Conservation (phyloP, 768 basidiomycete genomes). For the Lentinula lateritia region DNA sequence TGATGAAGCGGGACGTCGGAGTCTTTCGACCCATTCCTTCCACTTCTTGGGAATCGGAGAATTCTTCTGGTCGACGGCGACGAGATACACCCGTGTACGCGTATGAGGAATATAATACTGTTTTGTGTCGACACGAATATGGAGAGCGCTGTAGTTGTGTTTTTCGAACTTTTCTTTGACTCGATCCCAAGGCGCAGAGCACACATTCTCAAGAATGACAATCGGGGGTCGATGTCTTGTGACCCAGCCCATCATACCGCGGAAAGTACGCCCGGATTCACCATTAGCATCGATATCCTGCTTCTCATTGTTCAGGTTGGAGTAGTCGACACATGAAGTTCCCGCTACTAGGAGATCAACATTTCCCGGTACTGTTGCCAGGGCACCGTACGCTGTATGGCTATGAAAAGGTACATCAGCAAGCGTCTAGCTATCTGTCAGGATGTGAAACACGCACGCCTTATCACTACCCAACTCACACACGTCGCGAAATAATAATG, state of each 20-base stretch:
- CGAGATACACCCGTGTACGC: slow-evolving; percentile 81
- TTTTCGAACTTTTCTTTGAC: slow-evolving; percentile 75
- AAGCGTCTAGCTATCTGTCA: background rate
- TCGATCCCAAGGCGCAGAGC: slow-evolving; percentile 78
- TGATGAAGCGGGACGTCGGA: slow-evolving; percentile 82
- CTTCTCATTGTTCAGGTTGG: slow-evolving; percentile 90
- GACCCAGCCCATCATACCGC: slow-evolving; percentile 94
- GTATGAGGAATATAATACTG: slow-evolving; percentile 94
- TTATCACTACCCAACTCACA: slow-evolving; percentile 77
- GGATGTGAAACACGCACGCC: slow-evolving; percentile 49
- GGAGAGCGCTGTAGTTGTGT: slow-evolving; percentile 70
- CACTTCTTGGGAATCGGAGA: slow-evolving; percentile 64
- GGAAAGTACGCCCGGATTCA: slow-evolving; percentile 90
- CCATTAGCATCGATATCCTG: slow-evolving; percentile 87
- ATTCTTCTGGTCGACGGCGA: slow-evolving; percentile 65
- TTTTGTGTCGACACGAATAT: slow-evolving; percentile 75
- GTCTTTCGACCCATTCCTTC: slow-evolving; percentile 54
- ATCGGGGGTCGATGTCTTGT: slow-evolving; percentile 79
- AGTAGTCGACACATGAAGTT: slow-evolving; percentile 96
- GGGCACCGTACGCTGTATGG: slow-evolving; percentile 87
- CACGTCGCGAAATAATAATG: slow-evolving; percentile 89
- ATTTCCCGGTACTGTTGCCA: slow-evolving; percentile 81
- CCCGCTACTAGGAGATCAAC: slow-evolving; percentile 90
- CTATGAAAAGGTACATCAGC: slow-evolving; percentile 31
- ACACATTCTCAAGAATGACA: slow-evolving; percentile 95